A percentile compares a stretch with the other conserved stretches of the same genome.
phyloP scores from a whole-genome alignment of 148 eudicot species.

The Persicaria tinctoria region DNA sequence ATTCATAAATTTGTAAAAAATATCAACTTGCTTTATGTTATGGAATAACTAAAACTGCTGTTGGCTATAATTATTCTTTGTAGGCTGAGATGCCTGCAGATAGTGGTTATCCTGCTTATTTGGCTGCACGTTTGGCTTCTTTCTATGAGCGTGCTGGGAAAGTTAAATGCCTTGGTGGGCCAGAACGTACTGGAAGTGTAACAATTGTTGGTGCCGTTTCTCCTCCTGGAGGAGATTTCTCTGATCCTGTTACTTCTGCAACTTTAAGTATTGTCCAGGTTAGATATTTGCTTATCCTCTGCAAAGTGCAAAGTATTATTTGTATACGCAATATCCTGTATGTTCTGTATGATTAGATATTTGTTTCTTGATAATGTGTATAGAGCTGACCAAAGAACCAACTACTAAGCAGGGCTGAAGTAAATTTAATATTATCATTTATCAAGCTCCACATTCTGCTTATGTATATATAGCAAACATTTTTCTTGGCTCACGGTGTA shows the following conservation, averaged over 20 bases:
- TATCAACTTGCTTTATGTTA: not conserved
- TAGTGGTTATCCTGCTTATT: constrained; percentile 99
- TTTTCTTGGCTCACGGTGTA: not conserved
- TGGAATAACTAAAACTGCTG: not conserved
- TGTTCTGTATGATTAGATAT: not conserved
- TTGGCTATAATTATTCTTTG: constrained; percentile 7
- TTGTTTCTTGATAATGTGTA: not conserved
- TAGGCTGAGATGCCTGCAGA: constrained; percentile 99
- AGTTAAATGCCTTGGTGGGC: constrained; percentile 97
- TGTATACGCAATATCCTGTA: not conserved
- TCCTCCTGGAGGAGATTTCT: constrained; percentile 99
- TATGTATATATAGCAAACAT: not conserved
- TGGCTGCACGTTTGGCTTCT: constrained; percentile 98
- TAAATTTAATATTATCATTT: not conserved
- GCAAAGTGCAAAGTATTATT: not conserved
- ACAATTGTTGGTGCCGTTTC: constrained; percentile 99
- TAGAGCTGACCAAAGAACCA: not conserved
- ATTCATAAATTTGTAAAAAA: not conserved
- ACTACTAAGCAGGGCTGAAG: not conserved
- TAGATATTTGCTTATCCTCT: constrained; percentile 10
- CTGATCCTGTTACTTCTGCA: constrained; percentile 99
- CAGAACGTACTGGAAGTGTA: constrained; percentile 96
- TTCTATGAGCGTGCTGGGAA: constrained; percentile 99
- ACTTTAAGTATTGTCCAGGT: constrained; percentile 99
- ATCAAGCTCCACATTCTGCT: not conserved